Base-by-base conservation (phyloP, 78 protist genomes). In the Diacronema lutheri region DNA sequence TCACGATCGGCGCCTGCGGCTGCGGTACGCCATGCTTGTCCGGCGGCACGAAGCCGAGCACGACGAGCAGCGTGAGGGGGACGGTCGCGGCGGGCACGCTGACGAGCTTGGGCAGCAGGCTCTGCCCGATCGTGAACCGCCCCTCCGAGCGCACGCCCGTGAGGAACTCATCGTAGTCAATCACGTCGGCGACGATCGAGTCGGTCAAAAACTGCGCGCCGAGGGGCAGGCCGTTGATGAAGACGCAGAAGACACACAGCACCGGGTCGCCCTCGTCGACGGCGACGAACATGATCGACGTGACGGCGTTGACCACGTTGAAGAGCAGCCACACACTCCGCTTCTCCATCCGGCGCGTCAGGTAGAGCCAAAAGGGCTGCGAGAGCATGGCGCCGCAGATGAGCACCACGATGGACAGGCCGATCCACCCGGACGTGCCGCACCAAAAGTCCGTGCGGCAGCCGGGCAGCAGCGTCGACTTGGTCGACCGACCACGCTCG, bases 71-170 rank as follows among this genome's bases (percentile, higher is more conserved):
- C 60, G 82, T 38, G 25, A 77, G 62, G 60, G 82, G 82, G 31
- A 77, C 25, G 11, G 82, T 38, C 82, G 14, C 41, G 41, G 82
- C 82, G 13, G 82, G 82, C 31, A 77, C 26, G 33, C 31, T 12
- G 21, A 77, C 82, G 23, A 77, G 26, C 62, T 77, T 77, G 58
- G 82, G 82, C 26, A 77, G 60, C 14, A 77, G 26, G 31, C 60
- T 21, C 25, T 26, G 60, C 12, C 14, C 14, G 23, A 77, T 38
- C 26, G 82, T 77, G 33, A 77, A 77, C 14, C 58, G 58, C 33
- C 84, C 84, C 69, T 80, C 84, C 55, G 65, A 46, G n/a, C 84
- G 56, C 40, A 56, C 16, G 31, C 84, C 84, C 44, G 21, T 46
- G 57, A 56, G 37, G 12, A 80, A 26, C 35, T 80, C 84, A 55